Evolutionary conservation across 345 rosid species (phyloP).

Genomic region (Reutealis trisperma): DNA sequence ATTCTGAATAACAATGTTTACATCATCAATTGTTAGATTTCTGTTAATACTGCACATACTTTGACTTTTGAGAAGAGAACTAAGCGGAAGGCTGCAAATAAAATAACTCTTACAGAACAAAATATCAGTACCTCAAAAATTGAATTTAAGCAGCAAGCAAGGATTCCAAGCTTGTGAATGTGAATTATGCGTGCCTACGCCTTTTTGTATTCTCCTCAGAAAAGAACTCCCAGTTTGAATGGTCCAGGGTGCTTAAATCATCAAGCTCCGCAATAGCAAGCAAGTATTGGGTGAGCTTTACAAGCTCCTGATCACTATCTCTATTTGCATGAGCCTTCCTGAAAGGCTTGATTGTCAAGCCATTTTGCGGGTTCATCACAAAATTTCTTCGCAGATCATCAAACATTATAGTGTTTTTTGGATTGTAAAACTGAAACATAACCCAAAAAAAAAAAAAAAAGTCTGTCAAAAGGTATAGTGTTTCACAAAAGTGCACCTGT

Average conservation of each 20-base stretch:
- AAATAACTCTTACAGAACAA: background rate
- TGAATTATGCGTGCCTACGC: slow-evolving; percentile 58
- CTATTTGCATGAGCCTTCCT: slow-evolving; percentile 87
- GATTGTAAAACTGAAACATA: slow-evolving; percentile 63
- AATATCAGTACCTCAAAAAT: slow-evolving; percentile 22
- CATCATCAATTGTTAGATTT: background rate
- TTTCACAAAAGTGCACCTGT: background rate
- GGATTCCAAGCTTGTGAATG: slow-evolving; percentile 14
- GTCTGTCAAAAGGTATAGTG: slow-evolving; percentile 1
- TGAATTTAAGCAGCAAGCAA: slow-evolving; percentile 10
- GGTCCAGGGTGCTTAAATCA: slow-evolving; percentile 74
- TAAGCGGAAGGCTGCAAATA: background rate
- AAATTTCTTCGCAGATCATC: slow-evolving; percentile 87
- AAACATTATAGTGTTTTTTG: slow-evolving; percentile 93
- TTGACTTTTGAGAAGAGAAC: background rate
- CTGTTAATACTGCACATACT: background rate
- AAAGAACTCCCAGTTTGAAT: slow-evolving; percentile 69
- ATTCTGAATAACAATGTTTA: background rate
- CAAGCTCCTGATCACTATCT: slow-evolving; percentile 82
- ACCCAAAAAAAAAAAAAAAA: background rate
- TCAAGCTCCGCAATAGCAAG: slow-evolving; percentile 83
- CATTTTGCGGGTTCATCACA: slow-evolving; percentile 95
- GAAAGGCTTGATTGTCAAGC: slow-evolving; percentile 77
- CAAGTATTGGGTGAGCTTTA: slow-evolving; percentile 80
- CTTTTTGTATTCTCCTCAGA: slow-evolving; percentile 63